Percentiles rank a stretch among this genome's conserved stretches.
These are phyloP conservation scores for Phytophthora crassamura DNA, from an alignment of 352 stramenopile species.

Conservation along the genomic window DNA sequence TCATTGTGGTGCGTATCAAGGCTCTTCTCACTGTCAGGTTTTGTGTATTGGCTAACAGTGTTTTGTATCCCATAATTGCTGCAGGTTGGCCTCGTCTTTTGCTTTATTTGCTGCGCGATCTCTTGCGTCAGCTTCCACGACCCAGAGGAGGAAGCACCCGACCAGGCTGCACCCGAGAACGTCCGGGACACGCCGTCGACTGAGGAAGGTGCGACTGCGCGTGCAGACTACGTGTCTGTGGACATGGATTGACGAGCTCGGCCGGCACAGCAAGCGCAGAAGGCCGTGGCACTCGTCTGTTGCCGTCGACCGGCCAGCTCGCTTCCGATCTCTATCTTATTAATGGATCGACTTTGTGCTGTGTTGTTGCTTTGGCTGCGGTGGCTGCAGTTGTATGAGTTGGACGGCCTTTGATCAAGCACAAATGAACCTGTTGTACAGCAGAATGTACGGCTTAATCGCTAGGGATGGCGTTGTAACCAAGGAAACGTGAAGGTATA, in stretches of 20 bases:
- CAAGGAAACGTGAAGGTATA: constrained; percentile 47
- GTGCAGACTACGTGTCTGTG: constrained; percentile 67
- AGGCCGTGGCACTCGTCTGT: background rate
- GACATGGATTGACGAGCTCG: constrained; percentile 54
- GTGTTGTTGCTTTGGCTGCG: constrained; percentile 22
- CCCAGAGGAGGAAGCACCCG: constrained; percentile 36
- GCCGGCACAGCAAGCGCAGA: constrained; percentile 22
- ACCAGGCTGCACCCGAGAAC: constrained; percentile 41
- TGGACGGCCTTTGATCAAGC: background rate
- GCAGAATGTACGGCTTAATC: background rate
- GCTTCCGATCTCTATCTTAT: constrained; percentile 45
- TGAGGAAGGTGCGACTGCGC: constrained; percentile 75
- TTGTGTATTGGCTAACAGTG: background rate
- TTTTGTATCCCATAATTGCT: background rate
- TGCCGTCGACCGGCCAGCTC: constrained; percentile 10
- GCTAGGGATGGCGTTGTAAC: constrained; percentile 14
- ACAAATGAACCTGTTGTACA: background rate
- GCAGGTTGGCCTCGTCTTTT: constrained; percentile 74
- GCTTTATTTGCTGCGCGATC: constrained; percentile 83
- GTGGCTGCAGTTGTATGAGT: constrained; percentile 32
- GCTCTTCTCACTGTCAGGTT: background rate
- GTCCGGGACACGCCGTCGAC: constrained; percentile 47
- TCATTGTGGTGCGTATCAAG: constrained; percentile 71
- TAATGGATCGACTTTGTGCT: constrained; percentile 44
- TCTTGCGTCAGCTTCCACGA: constrained; percentile 67